A percentile compares a stretch with the other conserved stretches of the same genome.
phyloP scores from a whole-genome alignment of 2,329 filamentous ascomycete species.

The Nectriaceae sp. region DNA sequence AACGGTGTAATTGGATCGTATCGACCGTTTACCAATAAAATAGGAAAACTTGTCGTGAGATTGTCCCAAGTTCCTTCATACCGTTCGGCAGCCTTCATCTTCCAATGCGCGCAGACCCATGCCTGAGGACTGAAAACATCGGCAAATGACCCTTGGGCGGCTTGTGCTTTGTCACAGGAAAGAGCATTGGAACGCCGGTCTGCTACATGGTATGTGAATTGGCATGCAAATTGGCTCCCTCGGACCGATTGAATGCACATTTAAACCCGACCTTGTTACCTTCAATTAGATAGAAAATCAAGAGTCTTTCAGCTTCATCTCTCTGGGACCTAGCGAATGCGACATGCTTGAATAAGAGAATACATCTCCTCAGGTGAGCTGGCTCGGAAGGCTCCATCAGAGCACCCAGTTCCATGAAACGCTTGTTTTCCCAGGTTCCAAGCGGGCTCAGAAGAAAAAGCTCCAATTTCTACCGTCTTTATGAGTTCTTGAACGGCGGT shows the following conservation, averaged over 20 bases:
- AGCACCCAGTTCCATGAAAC: conserved; percentile 34
- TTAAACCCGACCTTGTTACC: no score
- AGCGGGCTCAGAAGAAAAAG: background rate
- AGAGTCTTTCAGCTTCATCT: no score
- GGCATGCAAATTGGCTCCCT: no score
- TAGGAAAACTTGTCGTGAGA: conserved; percentile 33
- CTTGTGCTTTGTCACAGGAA: no score
- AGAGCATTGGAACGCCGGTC: no score
- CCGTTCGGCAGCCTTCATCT: conserved; percentile 37
- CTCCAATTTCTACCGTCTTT: no score
- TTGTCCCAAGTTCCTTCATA: conserved; percentile 35
- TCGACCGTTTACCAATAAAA: conserved; percentile 41
- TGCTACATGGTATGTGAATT: no score
- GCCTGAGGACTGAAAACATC: conserved; percentile 16
- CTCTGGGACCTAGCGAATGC: no score
- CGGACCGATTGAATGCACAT: no score
- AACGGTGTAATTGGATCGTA: conserved; percentile 41
- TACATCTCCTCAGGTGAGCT: conserved; percentile 29
- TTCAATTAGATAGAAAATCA: no score
- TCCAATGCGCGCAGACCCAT: conserved; percentile 42
- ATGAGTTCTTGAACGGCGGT: background rate
- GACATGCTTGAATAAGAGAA: conserved; percentile 23
- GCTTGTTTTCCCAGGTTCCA: background rate
- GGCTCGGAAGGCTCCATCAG: conserved; percentile 32
- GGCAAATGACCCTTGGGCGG: conserved; percentile 24